Conservation (phyloP, 441 rosid species). For the Mallotus repandus region DNA sequence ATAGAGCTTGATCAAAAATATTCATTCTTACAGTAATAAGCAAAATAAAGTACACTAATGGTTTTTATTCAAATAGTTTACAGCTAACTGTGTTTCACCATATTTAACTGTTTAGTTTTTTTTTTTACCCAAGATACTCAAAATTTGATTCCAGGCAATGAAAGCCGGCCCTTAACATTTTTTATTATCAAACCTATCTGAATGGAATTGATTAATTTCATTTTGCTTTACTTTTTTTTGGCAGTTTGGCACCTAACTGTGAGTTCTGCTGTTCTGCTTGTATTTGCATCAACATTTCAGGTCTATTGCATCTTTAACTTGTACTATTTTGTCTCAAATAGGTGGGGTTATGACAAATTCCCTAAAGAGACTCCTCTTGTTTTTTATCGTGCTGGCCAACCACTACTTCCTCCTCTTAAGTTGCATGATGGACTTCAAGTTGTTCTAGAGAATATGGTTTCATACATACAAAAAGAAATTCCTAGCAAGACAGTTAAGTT, state of each 20-base stretch:
- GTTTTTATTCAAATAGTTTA: not conserved
- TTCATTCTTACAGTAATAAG: not conserved
- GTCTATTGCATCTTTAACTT: not conserved
- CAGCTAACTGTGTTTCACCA: no score
- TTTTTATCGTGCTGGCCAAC: no score
- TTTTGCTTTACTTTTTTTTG: not conserved
- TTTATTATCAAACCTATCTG: no score
- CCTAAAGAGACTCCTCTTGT: no score
- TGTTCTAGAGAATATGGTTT: slow-evolving; percentile 73
- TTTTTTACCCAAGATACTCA: no score
- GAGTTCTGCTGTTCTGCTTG: not conserved
- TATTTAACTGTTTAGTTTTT: no score
- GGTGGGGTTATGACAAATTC: no score
- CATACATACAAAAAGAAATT: slow-evolving; percentile 54
- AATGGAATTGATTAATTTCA: not conserved
- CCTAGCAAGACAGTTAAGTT: slow-evolving; percentile 65
- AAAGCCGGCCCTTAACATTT: no score
- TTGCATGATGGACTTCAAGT: slow-evolving; percentile 67
- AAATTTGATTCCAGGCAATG: no score
- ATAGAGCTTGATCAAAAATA: not conserved
- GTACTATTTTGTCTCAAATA: no score
- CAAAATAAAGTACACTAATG: not conserved
- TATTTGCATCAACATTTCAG: not conserved
- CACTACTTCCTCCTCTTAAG: not conserved
- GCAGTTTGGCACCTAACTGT: not conserved